These are phyloP conservation scores for Sequoia sempervirens DNA, from an alignment of 75 land plant species.

Conservation along the genomic window DNA sequence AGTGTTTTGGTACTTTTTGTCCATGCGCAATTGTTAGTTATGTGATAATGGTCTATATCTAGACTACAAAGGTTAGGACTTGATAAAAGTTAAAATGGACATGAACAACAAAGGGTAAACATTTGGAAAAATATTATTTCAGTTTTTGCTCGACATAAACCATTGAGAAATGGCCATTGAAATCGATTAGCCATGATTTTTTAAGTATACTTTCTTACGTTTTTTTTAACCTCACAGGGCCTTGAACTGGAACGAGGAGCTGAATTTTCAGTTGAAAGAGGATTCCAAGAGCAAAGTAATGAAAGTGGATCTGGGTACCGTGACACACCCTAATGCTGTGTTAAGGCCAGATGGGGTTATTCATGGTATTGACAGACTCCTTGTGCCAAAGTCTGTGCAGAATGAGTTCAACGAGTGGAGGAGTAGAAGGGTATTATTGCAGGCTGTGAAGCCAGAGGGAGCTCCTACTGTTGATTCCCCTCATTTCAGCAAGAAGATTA, in stretches of 20 bases:
- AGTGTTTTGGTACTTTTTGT: background rate
- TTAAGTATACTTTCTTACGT: background rate
- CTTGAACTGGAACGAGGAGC: constrained; percentile 8
- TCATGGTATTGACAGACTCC: constrained; percentile 78
- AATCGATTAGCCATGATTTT: background rate
- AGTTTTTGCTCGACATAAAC: background rate
- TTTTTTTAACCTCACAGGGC: background rate
- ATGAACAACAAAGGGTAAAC: background rate
- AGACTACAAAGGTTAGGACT: background rate
- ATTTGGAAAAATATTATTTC: no score
- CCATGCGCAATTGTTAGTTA: no score
- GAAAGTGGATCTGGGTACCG: constrained; percentile 32
- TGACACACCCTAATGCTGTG: constrained; percentile 60
- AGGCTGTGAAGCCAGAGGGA: constrained; percentile 55
- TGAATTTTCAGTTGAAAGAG: constrained; percentile 6
- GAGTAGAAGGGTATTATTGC: constrained; percentile 19
- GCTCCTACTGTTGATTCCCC: constrained; percentile 56
- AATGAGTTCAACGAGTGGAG: constrained; percentile 59
- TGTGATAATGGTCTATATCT: no score
- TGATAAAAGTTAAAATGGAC: background rate
- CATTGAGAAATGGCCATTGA: background rate
- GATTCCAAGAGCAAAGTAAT: background rate
- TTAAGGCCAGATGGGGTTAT: constrained; percentile 75
- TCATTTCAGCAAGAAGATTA: constrained; percentile 20
- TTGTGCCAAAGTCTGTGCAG: constrained; percentile 70